Evolutionary conservation across 2,329 filamentous ascomycete genomes (phyloP).

Genomic region (Aschersonia sp.): DNA sequence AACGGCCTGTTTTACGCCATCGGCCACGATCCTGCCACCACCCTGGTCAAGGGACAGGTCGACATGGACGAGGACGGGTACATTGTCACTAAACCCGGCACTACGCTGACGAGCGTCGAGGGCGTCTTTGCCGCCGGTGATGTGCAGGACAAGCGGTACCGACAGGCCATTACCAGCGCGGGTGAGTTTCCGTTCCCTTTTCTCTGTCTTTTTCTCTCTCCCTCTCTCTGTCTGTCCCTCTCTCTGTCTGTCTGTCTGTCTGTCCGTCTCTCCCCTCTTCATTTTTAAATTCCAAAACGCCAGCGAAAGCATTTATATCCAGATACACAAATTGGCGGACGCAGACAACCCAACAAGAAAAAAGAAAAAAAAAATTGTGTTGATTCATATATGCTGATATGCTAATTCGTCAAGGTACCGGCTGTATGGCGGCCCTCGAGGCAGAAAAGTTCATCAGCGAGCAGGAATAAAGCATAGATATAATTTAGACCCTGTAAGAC

Average conservation of each 20-base stretch:
- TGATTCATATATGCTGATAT: too few relatives aligned
- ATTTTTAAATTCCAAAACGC: too few relatives aligned
- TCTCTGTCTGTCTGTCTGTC: too few relatives aligned
- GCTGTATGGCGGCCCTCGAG: constrained; percentile 89
- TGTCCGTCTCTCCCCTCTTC: too few relatives aligned
- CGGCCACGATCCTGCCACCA: constrained; percentile 85
- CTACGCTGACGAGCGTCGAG: constrained; percentile 71
- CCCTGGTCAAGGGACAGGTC: constrained; percentile 81
- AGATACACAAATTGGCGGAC: too few relatives aligned
- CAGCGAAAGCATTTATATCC: too few relatives aligned
- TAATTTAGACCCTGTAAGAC: neutral
- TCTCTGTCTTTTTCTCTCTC: neutral
- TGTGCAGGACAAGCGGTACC: constrained; percentile 96
- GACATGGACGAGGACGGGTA: constrained; percentile 85
- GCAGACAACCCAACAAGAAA: too few relatives aligned
- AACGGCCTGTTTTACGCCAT: constrained; percentile 96
- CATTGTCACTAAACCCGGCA: constrained; percentile 76
- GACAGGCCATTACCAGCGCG: constrained; percentile 94
- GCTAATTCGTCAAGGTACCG: constrained; percentile 46
- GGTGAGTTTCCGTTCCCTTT: constrained; percentile 39
- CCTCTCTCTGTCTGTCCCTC: too few relatives aligned
- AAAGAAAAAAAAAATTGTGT: too few relatives aligned
- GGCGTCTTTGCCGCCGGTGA: constrained; percentile 95
- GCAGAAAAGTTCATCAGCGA: constrained; percentile 88
- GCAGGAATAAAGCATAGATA: constrained; percentile 32